These are phyloP conservation scores for Psilocybe cubensis DNA, from an alignment of 768 basidiomycete genomes.

Conservation along the genomic window DNA sequence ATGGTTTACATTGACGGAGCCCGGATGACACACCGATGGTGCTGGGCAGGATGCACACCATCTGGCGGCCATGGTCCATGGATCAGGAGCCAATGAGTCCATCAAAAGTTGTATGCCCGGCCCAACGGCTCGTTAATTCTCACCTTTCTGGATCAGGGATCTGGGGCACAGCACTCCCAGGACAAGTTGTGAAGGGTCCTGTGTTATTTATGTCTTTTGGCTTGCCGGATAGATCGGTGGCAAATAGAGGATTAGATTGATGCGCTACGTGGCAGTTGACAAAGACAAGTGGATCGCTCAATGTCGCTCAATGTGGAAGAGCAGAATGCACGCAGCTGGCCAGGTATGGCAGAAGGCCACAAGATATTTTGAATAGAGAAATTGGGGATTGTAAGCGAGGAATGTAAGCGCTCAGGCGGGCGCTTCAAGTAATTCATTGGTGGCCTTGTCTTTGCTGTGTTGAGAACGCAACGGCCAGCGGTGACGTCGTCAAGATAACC, in stretches of 20 bases:
- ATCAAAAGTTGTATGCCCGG: too few species aligned
- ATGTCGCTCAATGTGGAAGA: neutral
- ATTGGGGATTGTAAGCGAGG: neutral
- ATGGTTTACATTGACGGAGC: too few species aligned
- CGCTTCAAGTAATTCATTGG: neutral
- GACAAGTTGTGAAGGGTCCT: neutral
- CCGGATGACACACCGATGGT: too few species aligned
- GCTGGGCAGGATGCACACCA: too few species aligned
- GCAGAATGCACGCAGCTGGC: neutral
- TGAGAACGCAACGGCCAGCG: conserved; percentile 7
- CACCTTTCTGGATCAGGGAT: neutral
- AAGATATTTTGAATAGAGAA: neutral
- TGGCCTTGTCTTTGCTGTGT: neutral
- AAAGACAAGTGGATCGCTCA: neutral
- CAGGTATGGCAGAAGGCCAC: neutral
- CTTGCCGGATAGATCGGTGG: conserved; percentile 2
- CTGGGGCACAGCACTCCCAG: neutral
- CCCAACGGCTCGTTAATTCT: neutral
- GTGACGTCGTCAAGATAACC: conserved; percentile 30
- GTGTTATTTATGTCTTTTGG: conserved; percentile 1
- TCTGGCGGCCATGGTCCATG: too few species aligned
- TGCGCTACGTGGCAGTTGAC: neutral
- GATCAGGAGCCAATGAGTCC: neutral
- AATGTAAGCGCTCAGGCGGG: neutral
- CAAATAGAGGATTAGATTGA: conserved; percentile 1